A percentile compares a stretch with the other conserved stretches of the same genome.
Conservation (phyloP, 345 rosid species). For the Rhizophora apiculata region DNA sequence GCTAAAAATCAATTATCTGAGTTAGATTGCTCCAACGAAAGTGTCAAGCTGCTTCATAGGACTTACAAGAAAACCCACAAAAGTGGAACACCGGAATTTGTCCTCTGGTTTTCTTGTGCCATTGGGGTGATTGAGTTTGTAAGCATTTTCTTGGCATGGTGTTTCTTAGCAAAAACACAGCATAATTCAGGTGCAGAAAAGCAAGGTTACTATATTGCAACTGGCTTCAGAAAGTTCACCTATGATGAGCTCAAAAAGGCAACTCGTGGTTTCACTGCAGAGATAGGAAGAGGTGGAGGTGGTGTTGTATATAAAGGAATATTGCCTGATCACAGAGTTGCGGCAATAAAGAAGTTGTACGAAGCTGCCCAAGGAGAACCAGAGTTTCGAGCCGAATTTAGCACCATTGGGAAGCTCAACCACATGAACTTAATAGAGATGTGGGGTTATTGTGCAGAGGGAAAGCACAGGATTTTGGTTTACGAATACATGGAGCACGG, state of each 20-base stretch:
- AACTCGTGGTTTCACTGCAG: conserved; percentile 1
- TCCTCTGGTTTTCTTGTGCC: conserved; percentile 2
- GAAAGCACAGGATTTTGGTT: conserved; percentile 16
- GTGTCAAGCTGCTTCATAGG: background rate
- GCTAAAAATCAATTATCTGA: too few relatives aligned
- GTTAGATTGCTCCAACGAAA: background rate
- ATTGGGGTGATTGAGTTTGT: background rate
- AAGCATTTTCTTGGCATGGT: conserved; percentile 6
- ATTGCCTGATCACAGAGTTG: conserved; percentile 5
- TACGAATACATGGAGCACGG: conserved; percentile 21
- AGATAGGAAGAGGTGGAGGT: conserved; percentile 17
- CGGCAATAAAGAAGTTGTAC: conserved; percentile 8
- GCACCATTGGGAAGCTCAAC: conserved; percentile 17
- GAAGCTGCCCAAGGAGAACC: conserved; percentile 17
- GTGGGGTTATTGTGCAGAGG: conserved; percentile 21
- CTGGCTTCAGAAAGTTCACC: conserved; percentile 14
- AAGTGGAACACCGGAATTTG: background rate
- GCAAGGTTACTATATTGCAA: conserved; percentile 5
- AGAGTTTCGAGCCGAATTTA: conserved; percentile 16
- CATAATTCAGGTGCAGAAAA: background rate
- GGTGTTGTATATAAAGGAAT: conserved; percentile 14
- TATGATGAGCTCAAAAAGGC: conserved; percentile 15
- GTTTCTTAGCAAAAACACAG: background rate
- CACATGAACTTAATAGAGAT: conserved; percentile 20
- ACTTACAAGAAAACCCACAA: background rate